phyloP scores from a whole-genome alignment of 2,329 filamentous ascomycete species.

The Cercospora berteroae region DNA sequence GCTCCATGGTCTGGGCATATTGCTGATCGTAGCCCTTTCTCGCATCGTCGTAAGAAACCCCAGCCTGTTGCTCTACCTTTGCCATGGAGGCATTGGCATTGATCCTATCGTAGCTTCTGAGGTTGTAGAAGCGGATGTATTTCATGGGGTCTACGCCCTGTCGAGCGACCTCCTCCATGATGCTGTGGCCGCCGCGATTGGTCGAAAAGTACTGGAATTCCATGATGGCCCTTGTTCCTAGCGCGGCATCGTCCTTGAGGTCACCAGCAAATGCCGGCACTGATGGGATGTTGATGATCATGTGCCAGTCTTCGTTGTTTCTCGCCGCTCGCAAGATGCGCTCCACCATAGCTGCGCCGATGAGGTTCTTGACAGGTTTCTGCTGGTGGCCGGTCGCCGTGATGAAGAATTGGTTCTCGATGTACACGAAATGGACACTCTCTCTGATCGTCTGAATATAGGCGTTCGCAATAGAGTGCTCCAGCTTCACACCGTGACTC shows the following conservation, averaged over 20 bases:
- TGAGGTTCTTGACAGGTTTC: slow-evolving; percentile 71
- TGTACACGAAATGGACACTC: slow-evolving; percentile 64
- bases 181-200: slow-evolving; percentile 71
- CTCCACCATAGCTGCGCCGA: slow-evolving; percentile 75
- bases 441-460: slow-evolving; percentile 94
- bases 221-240: slow-evolving; percentile 82
- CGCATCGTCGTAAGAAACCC: slow-evolving; percentile 67
- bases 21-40: slow-evolving; percentile 54
- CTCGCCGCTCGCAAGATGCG: slow-evolving; percentile 69
- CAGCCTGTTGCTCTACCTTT: slow-evolving; percentile 59
- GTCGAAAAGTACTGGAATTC: slow-evolving; percentile 83
- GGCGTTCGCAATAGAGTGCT: slow-evolving; percentile 89
- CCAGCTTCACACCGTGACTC: slow-evolving; percentile 58
- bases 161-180: slow-evolving; percentile 67
- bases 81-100: slow-evolving; percentile 65
- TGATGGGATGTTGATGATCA: slow-evolving; percentile 75
- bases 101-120: slow-evolving; percentile 80
- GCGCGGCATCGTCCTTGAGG: slow-evolving; percentile 66
- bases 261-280: slow-evolving; percentile 83
- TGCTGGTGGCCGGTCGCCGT: slow-evolving; percentile 71
- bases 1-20: slow-evolving; percentile 30
- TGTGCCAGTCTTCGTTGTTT: slow-evolving; percentile 65
- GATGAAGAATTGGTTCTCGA: slow-evolving; percentile 80
- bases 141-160: slow-evolving; percentile 67
- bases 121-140: slow-evolving; percentile 82